Base-by-base conservation (phyloP, 1,284 basidiomycete genomes). In the Malassezia furfur region DNA sequence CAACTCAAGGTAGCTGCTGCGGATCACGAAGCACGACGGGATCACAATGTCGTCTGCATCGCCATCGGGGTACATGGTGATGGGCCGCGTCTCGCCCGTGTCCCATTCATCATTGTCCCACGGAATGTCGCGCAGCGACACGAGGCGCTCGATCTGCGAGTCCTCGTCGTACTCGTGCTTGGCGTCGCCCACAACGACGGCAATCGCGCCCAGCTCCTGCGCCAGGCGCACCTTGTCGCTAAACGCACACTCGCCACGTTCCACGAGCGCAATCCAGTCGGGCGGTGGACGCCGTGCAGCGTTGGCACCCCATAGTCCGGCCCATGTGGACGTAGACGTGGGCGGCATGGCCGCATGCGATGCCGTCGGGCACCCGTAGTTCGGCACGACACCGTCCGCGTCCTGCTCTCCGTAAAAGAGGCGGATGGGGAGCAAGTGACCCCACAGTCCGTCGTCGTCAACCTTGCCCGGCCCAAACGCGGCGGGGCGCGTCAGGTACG, bases 191-290 rank as follows among this genome's bases (percentile, higher is more conserved):
- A 74, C 70, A 8, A 74, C 62, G 10, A 74, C 72, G 0, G 69
- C 72, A 10, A 65, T 61, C 12, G 72, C 72, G 10, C 72, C 72
- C 5, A 73, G 60, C 11, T 61, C 52, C 46, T 74, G 72, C 1
- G 69, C 66, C 1, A 66, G 59, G 22, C 72, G 64, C 3, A 73
- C 68, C 47, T 74, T 74, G 40, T 64, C 59, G 21, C 63, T 68
- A 22, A 74, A 74, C 7, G 67, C 52, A 34, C 72, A 74, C 15
- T 57, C 56, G 10, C 68, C 67, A 11, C 72, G 62, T 55, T 73
- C 68, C 0, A 73, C 64, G 0, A 74, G 53, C 2, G 72, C 72
- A 31, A 74, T 68, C 70, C 70, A 74, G 50, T 73, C 56, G 15
- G 57, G 35, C 0, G 67, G 67, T 15, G 72, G 72, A 34, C 48